Percentiles rank a stretch among this genome's conserved stretches.
phyloP scores from a whole-genome alignment of 2,329 filamentous ascomycete species.

The Ophioceras dolichostomum region DNA sequence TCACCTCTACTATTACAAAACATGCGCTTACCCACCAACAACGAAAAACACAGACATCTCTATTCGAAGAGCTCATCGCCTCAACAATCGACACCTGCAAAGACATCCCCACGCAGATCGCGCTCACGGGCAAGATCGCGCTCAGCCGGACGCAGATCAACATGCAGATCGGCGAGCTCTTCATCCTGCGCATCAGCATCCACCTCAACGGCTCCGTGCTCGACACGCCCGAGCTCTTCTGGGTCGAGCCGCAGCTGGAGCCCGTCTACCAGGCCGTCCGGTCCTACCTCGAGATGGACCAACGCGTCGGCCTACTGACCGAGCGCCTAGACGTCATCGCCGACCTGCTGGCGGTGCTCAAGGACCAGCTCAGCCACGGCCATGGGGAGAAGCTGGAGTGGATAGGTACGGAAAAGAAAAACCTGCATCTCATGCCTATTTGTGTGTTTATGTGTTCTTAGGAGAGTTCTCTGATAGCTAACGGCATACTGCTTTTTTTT shows the following conservation, averaged over 20 bases:
- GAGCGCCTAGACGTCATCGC: slow-evolving; percentile 88
- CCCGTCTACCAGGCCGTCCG: slow-evolving; percentile 92
- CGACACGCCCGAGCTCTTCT: slow-evolving; percentile 95
- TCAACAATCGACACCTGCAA: slow-evolving; percentile 90
- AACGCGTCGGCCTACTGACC: slow-evolving; percentile 77
- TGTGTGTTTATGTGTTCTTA: background rate
- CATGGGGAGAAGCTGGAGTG: slow-evolving; percentile 83
- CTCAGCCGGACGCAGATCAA: slow-evolving; percentile 86
- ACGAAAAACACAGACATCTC: slow-evolving; percentile 51
- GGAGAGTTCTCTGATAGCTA: no score
- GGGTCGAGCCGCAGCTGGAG: slow-evolving; percentile 93
- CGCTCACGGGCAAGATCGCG: slow-evolving; percentile 81
- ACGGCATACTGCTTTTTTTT: no score
- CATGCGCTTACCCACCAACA: slow-evolving; percentile 7
- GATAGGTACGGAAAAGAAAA: slow-evolving; percentile 68
- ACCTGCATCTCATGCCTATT: background rate
- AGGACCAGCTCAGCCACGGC: slow-evolving; percentile 89
- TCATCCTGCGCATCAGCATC: slow-evolving; percentile 95
- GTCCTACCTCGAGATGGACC: slow-evolving; percentile 96
- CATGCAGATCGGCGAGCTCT: slow-evolving; percentile 98
- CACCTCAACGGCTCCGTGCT: slow-evolving; percentile 94
- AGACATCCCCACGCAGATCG: slow-evolving; percentile 86
- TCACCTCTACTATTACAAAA: background rate
- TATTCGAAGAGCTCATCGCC: slow-evolving; percentile 91
- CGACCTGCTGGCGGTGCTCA: slow-evolving; percentile 82